Percentiles rank a stretch among this genome's conserved stretches.
Conservation (phyloP, 768 basidiomycete species). For the Mycena indigotica region DNA sequence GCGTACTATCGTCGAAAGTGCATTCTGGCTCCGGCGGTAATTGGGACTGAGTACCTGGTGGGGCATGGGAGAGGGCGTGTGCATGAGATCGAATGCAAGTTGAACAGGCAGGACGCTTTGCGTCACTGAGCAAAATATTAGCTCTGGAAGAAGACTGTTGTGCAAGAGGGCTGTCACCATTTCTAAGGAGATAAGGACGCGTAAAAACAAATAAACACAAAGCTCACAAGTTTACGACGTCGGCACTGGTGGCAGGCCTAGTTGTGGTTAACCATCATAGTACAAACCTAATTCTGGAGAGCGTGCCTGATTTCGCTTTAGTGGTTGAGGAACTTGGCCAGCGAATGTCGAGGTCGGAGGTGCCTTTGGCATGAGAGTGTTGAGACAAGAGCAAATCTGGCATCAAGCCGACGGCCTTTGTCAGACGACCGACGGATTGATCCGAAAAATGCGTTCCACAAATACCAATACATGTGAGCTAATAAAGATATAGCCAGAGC, state of each 20-base stretch:
- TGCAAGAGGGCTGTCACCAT: slow-evolving; percentile 47
- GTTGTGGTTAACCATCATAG: too few relatives aligned
- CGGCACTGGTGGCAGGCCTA: slow-evolving; percentile 52
- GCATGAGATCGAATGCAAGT: slow-evolving; percentile 78
- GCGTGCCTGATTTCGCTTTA: slow-evolving; percentile 54
- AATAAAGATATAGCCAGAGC: background rate
- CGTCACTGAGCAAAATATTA: slow-evolving; percentile 51
- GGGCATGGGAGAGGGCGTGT: slow-evolving; percentile 64
- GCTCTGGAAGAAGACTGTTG: background rate
- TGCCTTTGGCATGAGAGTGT: slow-evolving; percentile 40
- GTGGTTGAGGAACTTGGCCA: slow-evolving; percentile 38
- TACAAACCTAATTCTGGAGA: too few relatives aligned
- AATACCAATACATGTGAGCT: background rate
- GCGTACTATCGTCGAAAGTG: slow-evolving; percentile 75
- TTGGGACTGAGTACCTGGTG: slow-evolving; percentile 46
- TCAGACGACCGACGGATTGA: background rate
- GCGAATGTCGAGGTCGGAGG: slow-evolving; percentile 29
- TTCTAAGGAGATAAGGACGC: slow-evolving; percentile 43
- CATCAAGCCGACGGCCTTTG: background rate
- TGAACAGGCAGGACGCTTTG: slow-evolving; percentile 68
- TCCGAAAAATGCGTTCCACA: background rate
- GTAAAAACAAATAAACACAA: slow-evolving; percentile 11
- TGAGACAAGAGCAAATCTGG: background rate
- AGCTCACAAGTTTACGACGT: slow-evolving; percentile 63
- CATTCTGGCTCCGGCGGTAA: slow-evolving; percentile 65